Conservation (phyloP, 2,329 filamentous ascomycete genomes). For the Colletotrichum tanaceti region DNA sequence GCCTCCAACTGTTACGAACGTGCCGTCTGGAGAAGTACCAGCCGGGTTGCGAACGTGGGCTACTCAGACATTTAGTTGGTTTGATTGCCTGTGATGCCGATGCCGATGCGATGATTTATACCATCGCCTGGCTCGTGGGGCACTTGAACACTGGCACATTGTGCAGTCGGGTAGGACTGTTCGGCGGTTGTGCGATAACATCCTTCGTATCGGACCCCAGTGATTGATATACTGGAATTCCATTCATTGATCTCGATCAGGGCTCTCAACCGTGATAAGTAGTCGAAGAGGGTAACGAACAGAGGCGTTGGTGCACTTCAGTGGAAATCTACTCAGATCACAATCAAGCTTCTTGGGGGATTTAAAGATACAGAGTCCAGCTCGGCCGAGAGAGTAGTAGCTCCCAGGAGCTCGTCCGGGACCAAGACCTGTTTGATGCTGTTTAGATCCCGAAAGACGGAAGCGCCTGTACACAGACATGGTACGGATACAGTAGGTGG, state of each 20-base stretch:
- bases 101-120: neutral
- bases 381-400: neutral
- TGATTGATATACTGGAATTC: neutral
- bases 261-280: neutral
- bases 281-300: neutral
- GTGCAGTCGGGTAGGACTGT: neutral
- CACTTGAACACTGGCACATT: neutral
- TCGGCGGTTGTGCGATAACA: neutral
- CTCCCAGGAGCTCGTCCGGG: neutral
- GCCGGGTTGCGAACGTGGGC: neutral
- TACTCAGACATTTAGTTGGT: neutral
- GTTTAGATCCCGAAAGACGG: no score
- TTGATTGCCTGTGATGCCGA: neutral
- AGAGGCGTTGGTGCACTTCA: neutral
- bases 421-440: neutral
- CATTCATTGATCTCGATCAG: neutral
- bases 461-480: no score
- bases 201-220: neutral
- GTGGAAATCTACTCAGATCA: neutral
- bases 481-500: no score
- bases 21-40: constrained; percentile 2
- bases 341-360: neutral
- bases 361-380: neutral
- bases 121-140: neutral
- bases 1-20: constrained; percentile 3